Percentiles rank a stretch among this genome's conserved stretches.
These are phyloP conservation scores for Wickerhamiella dianesei DNA, from an alignment of 805 yeast species.

Conservation along the genomic window DNA sequence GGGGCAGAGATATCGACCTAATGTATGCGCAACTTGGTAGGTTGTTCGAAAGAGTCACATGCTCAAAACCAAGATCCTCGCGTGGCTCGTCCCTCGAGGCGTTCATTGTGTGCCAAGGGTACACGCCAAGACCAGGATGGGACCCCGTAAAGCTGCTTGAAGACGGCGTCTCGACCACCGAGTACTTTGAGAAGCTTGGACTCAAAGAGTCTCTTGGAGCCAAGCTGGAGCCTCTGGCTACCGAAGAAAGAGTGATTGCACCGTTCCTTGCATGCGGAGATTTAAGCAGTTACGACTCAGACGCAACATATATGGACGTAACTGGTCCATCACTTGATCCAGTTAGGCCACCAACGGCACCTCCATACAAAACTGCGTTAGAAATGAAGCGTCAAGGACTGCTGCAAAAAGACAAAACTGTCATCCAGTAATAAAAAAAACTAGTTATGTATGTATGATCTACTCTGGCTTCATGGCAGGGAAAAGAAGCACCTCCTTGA, in stretches of 20 bases:
- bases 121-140: slow-evolving; percentile 77
- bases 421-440: not conserved
- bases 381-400: slow-evolving; percentile 69
- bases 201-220: slow-evolving; percentile 29
- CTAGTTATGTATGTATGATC: slow-evolving; percentile 3
- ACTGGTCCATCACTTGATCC: slow-evolving; percentile 56
- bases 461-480: slow-evolving; percentile 97
- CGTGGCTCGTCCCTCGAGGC: slow-evolving; percentile 91
- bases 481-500: slow-evolving; percentile 94
- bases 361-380: slow-evolving; percentile 87
- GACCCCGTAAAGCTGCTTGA: slow-evolving; percentile 34
- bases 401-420: slow-evolving; percentile 2
- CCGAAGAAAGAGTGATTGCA: slow-evolving; percentile 63
- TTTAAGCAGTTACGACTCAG: slow-evolving; percentile 75
- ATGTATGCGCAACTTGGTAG: slow-evolving; percentile 84
- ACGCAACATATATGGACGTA: slow-evolving; percentile 70
- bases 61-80: slow-evolving; percentile 94
- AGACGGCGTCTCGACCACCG: slow-evolving; percentile 48
- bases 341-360: slow-evolving; percentile 90
- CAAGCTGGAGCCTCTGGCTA: slow-evolving; percentile 5
- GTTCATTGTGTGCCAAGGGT: slow-evolving; percentile 83
- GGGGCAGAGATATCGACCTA: slow-evolving; percentile 92
- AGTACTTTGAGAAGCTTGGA: slow-evolving; percentile 49
- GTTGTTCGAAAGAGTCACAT: slow-evolving; percentile 71
- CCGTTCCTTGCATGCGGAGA: slow-evolving; percentile 96